These are phyloP conservation scores for Vaccinium vitisidaea DNA, from an alignment of 148 eudicot genomes.

Conservation along the genomic window DNA sequence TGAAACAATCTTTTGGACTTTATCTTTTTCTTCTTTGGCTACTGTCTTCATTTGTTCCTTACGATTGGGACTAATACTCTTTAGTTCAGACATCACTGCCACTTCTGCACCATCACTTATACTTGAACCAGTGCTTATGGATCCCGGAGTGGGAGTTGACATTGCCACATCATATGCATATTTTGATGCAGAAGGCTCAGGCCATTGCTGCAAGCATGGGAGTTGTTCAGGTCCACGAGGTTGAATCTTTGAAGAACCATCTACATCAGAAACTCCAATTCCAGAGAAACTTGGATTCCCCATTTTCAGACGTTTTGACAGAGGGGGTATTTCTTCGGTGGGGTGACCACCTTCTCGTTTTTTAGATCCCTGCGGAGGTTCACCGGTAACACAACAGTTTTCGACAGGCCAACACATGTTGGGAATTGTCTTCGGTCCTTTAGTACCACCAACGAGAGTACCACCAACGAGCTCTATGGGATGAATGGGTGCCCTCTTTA, in stretches of 20 bases:
- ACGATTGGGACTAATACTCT: neutral
- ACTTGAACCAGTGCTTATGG: slow-evolving; percentile 14
- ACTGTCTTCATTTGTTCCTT: slow-evolving; percentile 4
- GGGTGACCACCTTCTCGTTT: slow-evolving; percentile 5
- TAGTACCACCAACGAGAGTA: no score
- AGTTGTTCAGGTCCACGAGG: slow-evolving; percentile 15
- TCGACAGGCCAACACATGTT: slow-evolving; percentile 45
- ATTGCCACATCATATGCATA: neutral
- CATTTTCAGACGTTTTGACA: slow-evolving; percentile 43
- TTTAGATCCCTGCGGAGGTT: slow-evolving; percentile 17
- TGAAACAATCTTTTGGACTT: slow-evolving; percentile 16
- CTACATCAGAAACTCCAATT: slow-evolving; percentile 21
- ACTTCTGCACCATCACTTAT: slow-evolving; percentile 23
- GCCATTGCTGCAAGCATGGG: slow-evolving; percentile 6
- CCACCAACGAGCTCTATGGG: no score
- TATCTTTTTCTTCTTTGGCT: neutral
- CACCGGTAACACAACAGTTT: slow-evolving; percentile 15
- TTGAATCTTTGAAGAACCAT: slow-evolving; percentile 17
- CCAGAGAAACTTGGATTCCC: slow-evolving; percentile 17
- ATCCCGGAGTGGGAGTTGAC: neutral
- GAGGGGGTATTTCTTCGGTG: slow-evolving; percentile 22
- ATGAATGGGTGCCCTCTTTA: no score
- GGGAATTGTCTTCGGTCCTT: no score
- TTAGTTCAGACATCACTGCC: slow-evolving; percentile 17
- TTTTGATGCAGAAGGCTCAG: neutral